Percentiles rank a stretch among this genome's conserved stretches.
phyloP scores from a whole-genome alignment of 768 basidiomycete genomes.

The Panus rudis region DNA sequence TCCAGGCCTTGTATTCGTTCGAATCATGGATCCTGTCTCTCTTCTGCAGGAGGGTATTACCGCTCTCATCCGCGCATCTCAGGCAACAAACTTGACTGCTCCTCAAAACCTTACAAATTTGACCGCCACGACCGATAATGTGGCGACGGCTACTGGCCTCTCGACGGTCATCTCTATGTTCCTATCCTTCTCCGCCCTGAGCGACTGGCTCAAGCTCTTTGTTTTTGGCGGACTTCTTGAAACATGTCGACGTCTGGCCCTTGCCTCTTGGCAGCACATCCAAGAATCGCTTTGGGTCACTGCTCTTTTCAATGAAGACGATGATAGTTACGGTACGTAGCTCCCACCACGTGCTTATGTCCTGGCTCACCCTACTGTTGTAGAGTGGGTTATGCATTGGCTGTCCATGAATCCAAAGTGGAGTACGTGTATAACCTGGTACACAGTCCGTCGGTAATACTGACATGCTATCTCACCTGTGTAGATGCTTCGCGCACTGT shows the following conservation, averaged over 20 bases:
- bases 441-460: background rate
- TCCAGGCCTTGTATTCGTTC: no score
- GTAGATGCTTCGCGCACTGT: conserved; percentile 40
- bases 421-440: conserved; percentile 30
- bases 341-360: conserved; percentile 1
- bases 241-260: conserved; percentile 41
- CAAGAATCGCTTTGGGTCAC: conserved; percentile 55
- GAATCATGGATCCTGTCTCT: no score
- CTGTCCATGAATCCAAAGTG: conserved; percentile 55
- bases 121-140: no score
- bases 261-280: conserved; percentile 35
- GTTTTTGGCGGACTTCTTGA: conserved; percentile 59
- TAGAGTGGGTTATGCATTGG: conserved; percentile 72
- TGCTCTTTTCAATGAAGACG: conserved; percentile 51
- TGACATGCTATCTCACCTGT: background rate
- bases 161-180: conserved; percentile 34
- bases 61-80: no score
- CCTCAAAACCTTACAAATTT: no score
- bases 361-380: background rate
- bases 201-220: conserved; percentile 60
- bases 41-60: no score
- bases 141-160: no score
- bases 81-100: no score
- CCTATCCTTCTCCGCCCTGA: conserved; percentile 46
- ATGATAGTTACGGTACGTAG: conserved; percentile 47